Percentiles rank a stretch among this genome's conserved stretches.
Evolutionary conservation across 768 basidiomycete species (phyloP).

Genomic region (Podaxis pistillaris): DNA sequence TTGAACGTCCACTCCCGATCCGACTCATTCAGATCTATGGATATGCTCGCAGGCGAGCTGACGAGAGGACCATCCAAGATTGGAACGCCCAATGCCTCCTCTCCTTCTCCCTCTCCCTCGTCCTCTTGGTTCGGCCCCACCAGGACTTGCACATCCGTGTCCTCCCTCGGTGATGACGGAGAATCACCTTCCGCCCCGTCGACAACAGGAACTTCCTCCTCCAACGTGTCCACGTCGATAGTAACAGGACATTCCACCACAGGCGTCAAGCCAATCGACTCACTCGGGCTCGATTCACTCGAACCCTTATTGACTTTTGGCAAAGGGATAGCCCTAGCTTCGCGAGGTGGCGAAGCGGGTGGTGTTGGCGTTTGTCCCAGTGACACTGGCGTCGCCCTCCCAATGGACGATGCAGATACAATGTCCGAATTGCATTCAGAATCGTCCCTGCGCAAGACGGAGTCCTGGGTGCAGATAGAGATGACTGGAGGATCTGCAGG

Average conservation of each 20-base stretch:
- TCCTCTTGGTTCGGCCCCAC: not conserved
- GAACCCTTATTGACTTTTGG: not conserved
- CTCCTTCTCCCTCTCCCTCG: slow-evolving; percentile 13
- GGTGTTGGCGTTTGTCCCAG: slow-evolving; percentile 41
- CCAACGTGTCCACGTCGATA: not conserved
- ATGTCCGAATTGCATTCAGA: slow-evolving; percentile 3
- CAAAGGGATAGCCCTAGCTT: slow-evolving; percentile 3
- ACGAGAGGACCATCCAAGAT: slow-evolving; percentile 9
- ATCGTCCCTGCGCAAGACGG: not conserved
- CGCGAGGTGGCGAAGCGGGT: slow-evolving; percentile 39
- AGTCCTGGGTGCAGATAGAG: slow-evolving; percentile 9
- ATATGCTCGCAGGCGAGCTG: slow-evolving; percentile 10
- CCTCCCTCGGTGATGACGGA: not conserved
- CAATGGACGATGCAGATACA: not conserved
- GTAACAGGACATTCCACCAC: slow-evolving; percentile 1
- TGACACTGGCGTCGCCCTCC: slow-evolving; percentile 8
- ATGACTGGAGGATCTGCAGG: slow-evolving; percentile 14
- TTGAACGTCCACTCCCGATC: not conserved
- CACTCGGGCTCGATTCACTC: not conserved
- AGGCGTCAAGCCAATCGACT: not conserved
- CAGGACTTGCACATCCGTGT: not conserved
- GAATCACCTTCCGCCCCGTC: not conserved
- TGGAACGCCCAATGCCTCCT: slow-evolving; percentile 14
- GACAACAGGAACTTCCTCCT: not conserved
- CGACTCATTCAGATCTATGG: not conserved